Evolutionary conservation across 2,329 filamentous ascomycete species (phyloP).

Genomic region (Ophiosphaerella korrae): DNA sequence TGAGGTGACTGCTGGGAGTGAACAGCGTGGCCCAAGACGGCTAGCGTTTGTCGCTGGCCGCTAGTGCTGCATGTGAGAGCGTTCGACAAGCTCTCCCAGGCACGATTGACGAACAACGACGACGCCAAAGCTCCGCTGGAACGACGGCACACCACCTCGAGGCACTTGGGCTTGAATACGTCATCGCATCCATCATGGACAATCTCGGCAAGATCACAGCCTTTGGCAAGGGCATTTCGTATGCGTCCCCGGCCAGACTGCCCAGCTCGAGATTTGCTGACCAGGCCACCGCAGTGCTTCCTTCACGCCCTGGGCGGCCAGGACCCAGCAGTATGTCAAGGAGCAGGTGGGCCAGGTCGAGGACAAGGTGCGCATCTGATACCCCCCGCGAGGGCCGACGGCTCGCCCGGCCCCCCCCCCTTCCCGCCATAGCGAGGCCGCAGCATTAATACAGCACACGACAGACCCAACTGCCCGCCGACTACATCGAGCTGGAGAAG

Average conservation of each 20-base stretch:
- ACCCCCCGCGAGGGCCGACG: no score
- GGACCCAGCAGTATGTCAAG: constrained; percentile 96
- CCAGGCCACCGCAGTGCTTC: constrained; percentile 68
- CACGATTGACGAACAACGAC: constrained; percentile 17
- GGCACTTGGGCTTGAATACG: constrained; percentile 4
- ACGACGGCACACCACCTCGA: constrained; percentile 2
- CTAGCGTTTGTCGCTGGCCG: constrained; percentile 5
- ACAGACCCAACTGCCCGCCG: constrained; percentile 92
- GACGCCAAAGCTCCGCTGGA: constrained; percentile 11
- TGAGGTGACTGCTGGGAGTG: no score
- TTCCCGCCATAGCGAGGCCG: background rate
- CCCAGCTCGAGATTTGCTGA: constrained; percentile 38
- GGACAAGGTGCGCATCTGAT: constrained; percentile 71
- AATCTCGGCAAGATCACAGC: constrained; percentile 75
- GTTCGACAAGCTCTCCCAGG: constrained; percentile 18
- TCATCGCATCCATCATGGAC: constrained; percentile 59
- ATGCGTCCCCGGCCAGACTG: constrained; percentile 30
- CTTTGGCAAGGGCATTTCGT: constrained; percentile 74
- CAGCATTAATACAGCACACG: constrained; percentile 24
- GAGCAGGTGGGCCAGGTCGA: constrained; percentile 95
- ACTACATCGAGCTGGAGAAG: constrained; percentile 99
- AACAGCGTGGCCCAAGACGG: background rate
- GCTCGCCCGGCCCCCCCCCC: no score
- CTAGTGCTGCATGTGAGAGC: constrained; percentile 1
- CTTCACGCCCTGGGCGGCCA: constrained; percentile 89